These are phyloP conservation scores for Yarrowia sp. DNA, from an alignment of 805 yeast species.

Conservation along the genomic window DNA sequence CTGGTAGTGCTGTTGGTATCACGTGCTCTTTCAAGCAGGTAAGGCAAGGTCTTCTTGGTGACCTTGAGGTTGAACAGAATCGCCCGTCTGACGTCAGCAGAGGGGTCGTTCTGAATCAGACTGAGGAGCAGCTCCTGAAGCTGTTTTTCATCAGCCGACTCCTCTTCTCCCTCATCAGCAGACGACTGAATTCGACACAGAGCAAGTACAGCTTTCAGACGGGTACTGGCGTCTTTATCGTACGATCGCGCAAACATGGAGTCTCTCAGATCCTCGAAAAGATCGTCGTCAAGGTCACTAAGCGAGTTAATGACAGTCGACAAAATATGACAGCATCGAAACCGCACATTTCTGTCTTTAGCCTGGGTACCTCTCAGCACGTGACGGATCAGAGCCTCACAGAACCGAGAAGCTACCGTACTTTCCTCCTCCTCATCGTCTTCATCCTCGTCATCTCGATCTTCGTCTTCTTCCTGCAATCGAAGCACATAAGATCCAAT, in stretches of 20 bases:
- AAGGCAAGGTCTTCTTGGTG: conserved; percentile 59
- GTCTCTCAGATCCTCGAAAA: conserved; percentile 67
- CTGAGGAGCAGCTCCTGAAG: conserved; percentile 49
- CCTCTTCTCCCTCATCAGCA: conserved; percentile 42
- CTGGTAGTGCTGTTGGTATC: conserved; percentile 78
- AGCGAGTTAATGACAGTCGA: conserved; percentile 74
- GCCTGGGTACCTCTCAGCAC: conserved; percentile 81
- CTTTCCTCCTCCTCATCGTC: conserved; percentile 52
- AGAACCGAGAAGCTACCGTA: conserved; percentile 58
- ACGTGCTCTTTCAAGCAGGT: conserved; percentile 78
- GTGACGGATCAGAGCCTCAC: conserved; percentile 67
- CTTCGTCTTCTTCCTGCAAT: conserved; percentile 44
- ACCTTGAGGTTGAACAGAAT: conserved; percentile 75
- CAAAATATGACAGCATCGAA: conserved; percentile 75
- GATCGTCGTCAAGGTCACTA: conserved; percentile 75
- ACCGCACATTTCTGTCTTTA: conserved; percentile 76
- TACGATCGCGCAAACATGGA: conserved; percentile 67
- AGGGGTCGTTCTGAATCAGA: conserved; percentile 76
- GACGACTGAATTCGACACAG: conserved; percentile 75
- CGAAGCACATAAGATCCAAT: conserved; percentile 64
- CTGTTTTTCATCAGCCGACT: conserved; percentile 48
- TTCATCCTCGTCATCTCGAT: conserved; percentile 45
- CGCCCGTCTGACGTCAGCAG: conserved; percentile 88
- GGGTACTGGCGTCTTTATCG: conserved; percentile 71
- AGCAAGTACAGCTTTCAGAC: conserved; percentile 85